Base-by-base conservation (phyloP, 495 filamentous ascomycete genomes). In the Coniosporium apollinis region DNA sequence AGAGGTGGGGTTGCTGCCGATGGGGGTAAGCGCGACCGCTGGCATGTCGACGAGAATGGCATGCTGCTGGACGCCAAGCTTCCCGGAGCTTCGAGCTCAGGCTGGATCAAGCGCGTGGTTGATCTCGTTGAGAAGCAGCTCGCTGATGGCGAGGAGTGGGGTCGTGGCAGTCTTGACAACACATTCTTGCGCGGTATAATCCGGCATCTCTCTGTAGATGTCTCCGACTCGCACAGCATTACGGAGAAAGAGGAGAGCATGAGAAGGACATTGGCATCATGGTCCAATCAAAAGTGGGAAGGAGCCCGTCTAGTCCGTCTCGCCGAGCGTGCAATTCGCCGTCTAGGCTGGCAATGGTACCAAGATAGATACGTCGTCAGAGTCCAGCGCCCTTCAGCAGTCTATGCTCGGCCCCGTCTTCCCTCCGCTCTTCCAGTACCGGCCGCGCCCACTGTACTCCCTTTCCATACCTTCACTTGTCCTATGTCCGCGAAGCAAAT, bases 391-490 rank as follows among this genome's bases (percentile, higher is more conserved):
- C 64, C 77, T 2, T 42, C 57, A 2, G 57, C 64, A 6, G 67
- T 63, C 38, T 94, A 94, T 51, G 59, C 59, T 33, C 66, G 89
- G 34, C 84, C 83, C 20, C 77, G 72, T 41, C 62, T 92, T 28
- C 89, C 91, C 5, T 49, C 70, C 16, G 64, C 69, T 21, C 57
- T 99, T 19, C 66, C 85, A 13, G 70, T 89, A 5, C 91, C 91
- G 4, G 77, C 79, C 34, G 89, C 89, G 13, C 89, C 89, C 8
- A 99, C 89, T 0, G 86, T 99, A 10, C 62, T 99, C 2, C 89
- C 89, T n/a, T 99, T 99, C 48, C 91, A 99, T 51, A 96, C 89
- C 2, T 99, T 99, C 51, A 96, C 89, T 22, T 92, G 80, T 45
- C 89, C 89, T 0, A 59, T 99, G 37, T 86, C 82, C 10, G 85